Conservation (phyloP, 805 yeast genomes). For the Candida saitoana region DNA sequence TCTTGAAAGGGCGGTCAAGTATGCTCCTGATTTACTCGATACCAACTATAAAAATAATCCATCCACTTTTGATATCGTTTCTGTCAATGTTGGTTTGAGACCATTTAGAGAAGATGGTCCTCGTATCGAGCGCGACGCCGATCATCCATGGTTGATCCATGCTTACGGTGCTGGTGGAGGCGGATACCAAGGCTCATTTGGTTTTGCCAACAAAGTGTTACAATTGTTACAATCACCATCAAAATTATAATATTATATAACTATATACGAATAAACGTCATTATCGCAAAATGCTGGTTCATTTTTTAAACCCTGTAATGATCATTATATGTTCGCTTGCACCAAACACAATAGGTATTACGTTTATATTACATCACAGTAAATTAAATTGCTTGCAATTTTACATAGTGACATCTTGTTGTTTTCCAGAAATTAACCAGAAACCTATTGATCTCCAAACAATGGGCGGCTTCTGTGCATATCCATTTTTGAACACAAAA, state of each 20-base stretch:
- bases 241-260: conserved; percentile 1
- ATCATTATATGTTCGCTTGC: no score
- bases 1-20: conserved; percentile 39
- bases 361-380: no score
- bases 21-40: conserved; percentile 37
- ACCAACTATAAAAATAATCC: conserved; percentile 23
- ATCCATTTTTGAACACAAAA: no score
- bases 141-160: conserved; percentile 45
- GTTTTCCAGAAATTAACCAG: no score
- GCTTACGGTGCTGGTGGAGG: conserved; percentile 74
- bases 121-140: conserved; percentile 29
- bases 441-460: no score
- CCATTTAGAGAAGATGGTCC: conserved; percentile 35
- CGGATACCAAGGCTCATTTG: conserved; percentile 72
- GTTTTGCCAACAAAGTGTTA: conserved; percentile 50
- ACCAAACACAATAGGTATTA: no score
- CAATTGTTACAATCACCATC: conserved; percentile 6
- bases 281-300: no score
- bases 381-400: no score
- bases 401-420: no score
- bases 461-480: no score
- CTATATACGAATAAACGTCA: no score
- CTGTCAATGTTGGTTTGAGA: conserved; percentile 34
- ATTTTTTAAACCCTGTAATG: no score
- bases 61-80: conserved; percentile 24